These are phyloP conservation scores for Cladosporium sp. DNA, from an alignment of 2,329 filamentous ascomycete species.

Conservation along the genomic window DNA sequence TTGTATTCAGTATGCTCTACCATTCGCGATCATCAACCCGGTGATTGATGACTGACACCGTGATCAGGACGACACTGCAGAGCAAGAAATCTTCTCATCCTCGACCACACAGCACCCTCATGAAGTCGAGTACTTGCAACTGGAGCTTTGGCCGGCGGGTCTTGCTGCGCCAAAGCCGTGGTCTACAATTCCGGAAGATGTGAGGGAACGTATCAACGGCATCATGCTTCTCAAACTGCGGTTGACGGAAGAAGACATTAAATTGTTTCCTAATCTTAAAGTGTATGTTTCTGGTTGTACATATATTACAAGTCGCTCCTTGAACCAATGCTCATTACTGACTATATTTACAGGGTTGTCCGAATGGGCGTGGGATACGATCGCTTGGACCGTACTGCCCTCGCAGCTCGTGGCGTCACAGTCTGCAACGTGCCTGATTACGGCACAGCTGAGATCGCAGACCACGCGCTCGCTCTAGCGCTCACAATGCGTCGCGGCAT, in stretches of 20 bases:
- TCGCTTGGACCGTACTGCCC: conserved; percentile 25
- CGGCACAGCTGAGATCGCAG: conserved; percentile 30
- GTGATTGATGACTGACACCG: no score
- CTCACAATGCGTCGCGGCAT: conserved; percentile 28
- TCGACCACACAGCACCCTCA: conserved; percentile 20
- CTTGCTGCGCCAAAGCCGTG: conserved; percentile 24
- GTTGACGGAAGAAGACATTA: conserved; percentile 24
- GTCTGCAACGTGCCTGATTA: conserved; percentile 32
- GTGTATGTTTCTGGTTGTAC: conserved; percentile 20
- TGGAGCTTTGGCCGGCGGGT: conserved; percentile 21
- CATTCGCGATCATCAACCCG: neutral
- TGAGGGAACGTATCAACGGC: conserved; percentile 25
- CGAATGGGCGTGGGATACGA: conserved; percentile 33
- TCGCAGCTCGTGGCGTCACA: conserved; percentile 23
- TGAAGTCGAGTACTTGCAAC: conserved; percentile 24
- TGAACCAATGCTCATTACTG: no score
- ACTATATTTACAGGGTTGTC: conserved; percentile 27
- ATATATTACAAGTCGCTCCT: no score
- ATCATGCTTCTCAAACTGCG: conserved; percentile 29
- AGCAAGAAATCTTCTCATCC: conserved; percentile 27
- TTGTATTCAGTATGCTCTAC: conserved; percentile 21
- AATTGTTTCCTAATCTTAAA: conserved; percentile 29
- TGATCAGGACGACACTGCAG: conserved; percentile 21
- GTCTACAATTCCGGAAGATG: conserved; percentile 26
- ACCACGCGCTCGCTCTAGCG: conserved; percentile 29